Evolutionary conservation across 805 yeast genomes (phyloP).

Genomic region (Teunomyces stri): DNA sequence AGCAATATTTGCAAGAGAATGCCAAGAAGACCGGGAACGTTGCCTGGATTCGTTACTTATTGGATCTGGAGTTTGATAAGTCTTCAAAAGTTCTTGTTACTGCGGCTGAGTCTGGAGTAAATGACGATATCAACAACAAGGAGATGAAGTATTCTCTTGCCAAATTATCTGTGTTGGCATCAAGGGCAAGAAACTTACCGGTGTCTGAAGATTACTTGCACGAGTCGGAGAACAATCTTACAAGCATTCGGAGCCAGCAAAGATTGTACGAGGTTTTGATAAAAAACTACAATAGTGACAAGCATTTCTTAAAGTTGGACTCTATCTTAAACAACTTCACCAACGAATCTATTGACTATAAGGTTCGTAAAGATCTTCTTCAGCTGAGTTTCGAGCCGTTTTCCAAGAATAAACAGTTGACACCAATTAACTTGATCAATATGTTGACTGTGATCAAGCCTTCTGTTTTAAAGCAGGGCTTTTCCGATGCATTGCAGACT

Average conservation of each 20-base stretch:
- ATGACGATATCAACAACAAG: slow-evolving; percentile 46
- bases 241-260: slow-evolving; percentile 49
- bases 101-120: slow-evolving; percentile 33
- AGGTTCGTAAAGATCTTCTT: slow-evolving; percentile 14
- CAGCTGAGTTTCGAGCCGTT: slow-evolving; percentile 26
- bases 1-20: slow-evolving; percentile 49
- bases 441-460: slow-evolving; percentile 47
- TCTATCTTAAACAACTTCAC: slow-evolving; percentile 19
- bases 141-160: slow-evolving; percentile 67
- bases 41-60: slow-evolving; percentile 70
- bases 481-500: slow-evolving; percentile 49
- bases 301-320: slow-evolving; percentile 24
- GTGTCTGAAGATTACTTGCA: slow-evolving; percentile 20
- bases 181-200: slow-evolving; percentile 13
- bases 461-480: slow-evolving; percentile 16
- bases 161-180: slow-evolving; percentile 59
- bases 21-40: slow-evolving; percentile 46
- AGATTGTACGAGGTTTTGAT: slow-evolving; percentile 22
- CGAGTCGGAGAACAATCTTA: slow-evolving; percentile 51
- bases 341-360: slow-evolving; percentile 12
- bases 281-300: slow-evolving; percentile 23
- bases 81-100: slow-evolving; percentile 51
- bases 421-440: slow-evolving; percentile 48
- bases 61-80: slow-evolving; percentile 45
- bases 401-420: slow-evolving; percentile 37